These are phyloP conservation scores for Kwoniella mangroviensis DNA, from an alignment of 768 basidiomycete genomes.

Conservation along the genomic window DNA sequence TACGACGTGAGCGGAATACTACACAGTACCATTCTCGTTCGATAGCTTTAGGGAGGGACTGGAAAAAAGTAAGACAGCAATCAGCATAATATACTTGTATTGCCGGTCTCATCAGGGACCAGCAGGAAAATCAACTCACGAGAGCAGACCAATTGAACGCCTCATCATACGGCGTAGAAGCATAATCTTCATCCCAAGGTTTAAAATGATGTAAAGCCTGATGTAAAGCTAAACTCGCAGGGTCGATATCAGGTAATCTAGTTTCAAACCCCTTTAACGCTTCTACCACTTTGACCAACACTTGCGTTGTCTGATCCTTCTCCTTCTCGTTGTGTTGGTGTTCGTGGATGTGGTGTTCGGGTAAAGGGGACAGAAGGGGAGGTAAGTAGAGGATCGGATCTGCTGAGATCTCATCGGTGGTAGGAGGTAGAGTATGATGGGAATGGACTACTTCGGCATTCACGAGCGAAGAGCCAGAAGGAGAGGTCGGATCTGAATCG, in stretches of 20 bases:
- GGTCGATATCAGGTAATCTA: slow-evolving; percentile 82
- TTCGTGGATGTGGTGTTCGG: slow-evolving; percentile 24
- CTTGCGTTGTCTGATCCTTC: background rate
- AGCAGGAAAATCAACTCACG: slow-evolving; percentile 58
- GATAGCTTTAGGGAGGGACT: slow-evolving; percentile 31
- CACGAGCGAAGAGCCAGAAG: background rate
- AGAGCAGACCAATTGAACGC: slow-evolving; percentile 90
- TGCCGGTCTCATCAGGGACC: background rate
- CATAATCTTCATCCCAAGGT: slow-evolving; percentile 68
- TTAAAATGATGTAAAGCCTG: slow-evolving; percentile 78
- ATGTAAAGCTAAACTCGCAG: slow-evolving; percentile 80
- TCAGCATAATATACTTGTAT: background rate
- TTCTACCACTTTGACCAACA: slow-evolving; percentile 20
- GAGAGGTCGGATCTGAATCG: background rate
- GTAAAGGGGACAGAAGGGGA: slow-evolving; percentile 76
- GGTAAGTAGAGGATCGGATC: slow-evolving; percentile 74
- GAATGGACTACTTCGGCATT: slow-evolving; percentile 21
- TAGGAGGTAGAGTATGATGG: slow-evolving; percentile 42
- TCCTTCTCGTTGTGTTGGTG: slow-evolving; percentile 11
- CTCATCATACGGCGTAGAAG: slow-evolving; percentile 67
- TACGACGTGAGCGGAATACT: slow-evolving; percentile 80
- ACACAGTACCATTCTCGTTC: slow-evolving; percentile 69
- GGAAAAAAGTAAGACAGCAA: background rate
- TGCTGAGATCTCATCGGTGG: slow-evolving; percentile 26
- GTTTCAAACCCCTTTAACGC: slow-evolving; percentile 66